Evolutionary conservation across 176 grass and related monocot genomes (phyloP).

Genomic region (Rhynchospora pubera): DNA sequence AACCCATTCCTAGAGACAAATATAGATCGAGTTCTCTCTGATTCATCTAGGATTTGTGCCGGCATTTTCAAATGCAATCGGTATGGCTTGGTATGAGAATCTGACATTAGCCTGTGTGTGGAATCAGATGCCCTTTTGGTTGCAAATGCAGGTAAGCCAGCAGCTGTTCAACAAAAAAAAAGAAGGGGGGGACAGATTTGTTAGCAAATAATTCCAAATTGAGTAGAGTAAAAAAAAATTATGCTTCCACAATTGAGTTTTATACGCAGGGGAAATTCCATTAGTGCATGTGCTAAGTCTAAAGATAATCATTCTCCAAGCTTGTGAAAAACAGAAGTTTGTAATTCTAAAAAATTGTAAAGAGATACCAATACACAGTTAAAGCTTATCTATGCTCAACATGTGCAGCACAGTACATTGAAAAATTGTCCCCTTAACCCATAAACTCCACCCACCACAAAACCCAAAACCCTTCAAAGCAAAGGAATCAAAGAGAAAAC

Average conservation of each 20-base stretch:
- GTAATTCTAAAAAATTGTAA: neutral
- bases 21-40: slow-evolving; percentile 40
- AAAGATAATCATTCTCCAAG: neutral
- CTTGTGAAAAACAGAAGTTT: neutral
- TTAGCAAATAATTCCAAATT: neutral
- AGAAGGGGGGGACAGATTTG: neutral
- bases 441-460: neutral
- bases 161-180: slow-evolving; percentile 34
- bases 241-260: neutral
- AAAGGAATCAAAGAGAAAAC: neutral
- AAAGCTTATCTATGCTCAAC: neutral
- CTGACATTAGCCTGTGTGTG: slow-evolving; percentile 50
- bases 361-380: neutral
- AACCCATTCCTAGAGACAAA: slow-evolving; percentile 68
- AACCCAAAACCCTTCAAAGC: neutral
- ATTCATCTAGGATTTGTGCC: slow-evolving; percentile 55
- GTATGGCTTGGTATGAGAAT: slow-evolving; percentile 59
- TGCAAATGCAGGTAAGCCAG: slow-evolving; percentile 43
- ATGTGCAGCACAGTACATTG: neutral
- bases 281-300: neutral
- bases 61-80: slow-evolving; percentile 91
- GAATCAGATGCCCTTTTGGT: slow-evolving; percentile 60
- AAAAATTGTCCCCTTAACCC: neutral
- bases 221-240: neutral
- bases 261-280: neutral